Percentiles rank a stretch among this genome's conserved stretches.
Evolutionary conservation across 768 basidiomycete genomes (phyloP).

Genomic region (Podaxis sp.): DNA sequence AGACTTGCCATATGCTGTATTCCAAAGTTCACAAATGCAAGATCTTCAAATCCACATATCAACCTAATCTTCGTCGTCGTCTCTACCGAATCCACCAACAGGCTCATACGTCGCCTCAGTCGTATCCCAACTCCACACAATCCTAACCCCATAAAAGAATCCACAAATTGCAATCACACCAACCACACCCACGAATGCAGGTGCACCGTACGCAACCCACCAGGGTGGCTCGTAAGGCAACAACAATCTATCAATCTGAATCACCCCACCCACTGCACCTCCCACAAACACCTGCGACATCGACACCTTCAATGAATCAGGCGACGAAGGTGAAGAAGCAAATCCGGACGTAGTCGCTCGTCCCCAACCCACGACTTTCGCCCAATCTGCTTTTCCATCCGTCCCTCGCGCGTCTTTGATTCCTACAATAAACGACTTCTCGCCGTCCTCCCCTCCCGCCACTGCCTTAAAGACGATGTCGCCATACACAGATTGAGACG

Average conservation of each 20-base stretch:
- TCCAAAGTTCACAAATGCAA: not conserved
- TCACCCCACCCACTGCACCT: slow-evolving; percentile 79
- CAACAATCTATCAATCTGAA: slow-evolving; percentile 82
- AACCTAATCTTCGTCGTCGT: slow-evolving; percentile 41
- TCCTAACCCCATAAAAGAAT: slow-evolving; percentile 73
- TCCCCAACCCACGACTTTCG: slow-evolving; percentile 69
- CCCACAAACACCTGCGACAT: slow-evolving; percentile 26
- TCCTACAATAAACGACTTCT: slow-evolving; percentile 56
- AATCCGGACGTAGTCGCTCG: slow-evolving; percentile 56
- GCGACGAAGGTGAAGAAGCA: not conserved
- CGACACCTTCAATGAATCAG: not conserved
- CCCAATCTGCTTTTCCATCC: slow-evolving; percentile 61
- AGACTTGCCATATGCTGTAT: not conserved
- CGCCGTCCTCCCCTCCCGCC: slow-evolving; percentile 39
- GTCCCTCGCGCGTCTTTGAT: slow-evolving; percentile 75
- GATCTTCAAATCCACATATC: not conserved
- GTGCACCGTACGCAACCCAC: slow-evolving; percentile 78
- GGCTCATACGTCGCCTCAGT: slow-evolving; percentile 91
- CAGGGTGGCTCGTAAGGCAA: slow-evolving; percentile 85
- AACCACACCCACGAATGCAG: slow-evolving; percentile 56
- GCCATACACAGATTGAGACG: slow-evolving; percentile 65
- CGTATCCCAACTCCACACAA: slow-evolving; percentile 71
- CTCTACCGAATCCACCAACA: slow-evolving; percentile 72
- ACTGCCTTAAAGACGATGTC: slow-evolving; percentile 72
- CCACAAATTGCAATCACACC: slow-evolving; percentile 61